phyloP scores from a whole-genome alignment of 306 rosid species.

The Lathyrus tuberosus region DNA sequence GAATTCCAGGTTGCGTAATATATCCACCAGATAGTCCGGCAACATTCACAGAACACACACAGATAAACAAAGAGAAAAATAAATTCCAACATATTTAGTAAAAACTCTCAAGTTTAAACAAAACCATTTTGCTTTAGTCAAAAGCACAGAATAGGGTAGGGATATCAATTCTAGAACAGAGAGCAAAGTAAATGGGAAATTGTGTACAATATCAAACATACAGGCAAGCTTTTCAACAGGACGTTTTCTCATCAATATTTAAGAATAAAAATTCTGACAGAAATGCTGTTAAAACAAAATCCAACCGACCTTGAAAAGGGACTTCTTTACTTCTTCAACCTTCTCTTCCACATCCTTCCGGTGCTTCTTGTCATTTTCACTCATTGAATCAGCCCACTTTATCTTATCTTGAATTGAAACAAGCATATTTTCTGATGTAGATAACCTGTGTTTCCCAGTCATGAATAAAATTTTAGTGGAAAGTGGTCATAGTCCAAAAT shows the following conservation, averaged over 20 bases:
- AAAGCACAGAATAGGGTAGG: slow-evolving; percentile 1
- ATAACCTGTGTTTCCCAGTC: slow-evolving; percentile 63
- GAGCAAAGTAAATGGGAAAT: slow-evolving; percentile 16
- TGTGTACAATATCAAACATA: slow-evolving; percentile 4
- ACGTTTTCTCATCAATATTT: slow-evolving; percentile 17
- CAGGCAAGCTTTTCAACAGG: not conserved
- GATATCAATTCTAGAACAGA: slow-evolving; percentile 2
- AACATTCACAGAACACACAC: slow-evolving; percentile 21
- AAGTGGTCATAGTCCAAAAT: slow-evolving; percentile 10
- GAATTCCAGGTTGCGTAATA: slow-evolving; percentile 3
- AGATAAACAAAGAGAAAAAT: slow-evolving; percentile 18
- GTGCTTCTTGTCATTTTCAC: slow-evolving; percentile 82
- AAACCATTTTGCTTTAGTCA: not conserved
- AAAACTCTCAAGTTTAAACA: not conserved
- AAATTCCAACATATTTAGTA: not conserved
- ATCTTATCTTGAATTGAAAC: slow-evolving; percentile 92
- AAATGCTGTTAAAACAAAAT: slow-evolving; percentile 46
- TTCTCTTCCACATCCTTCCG: slow-evolving; percentile 83
- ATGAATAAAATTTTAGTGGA: slow-evolving; percentile 26
- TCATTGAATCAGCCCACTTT: slow-evolving; percentile 91
- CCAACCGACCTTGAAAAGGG: slow-evolving; percentile 88
- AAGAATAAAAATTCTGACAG: not conserved
- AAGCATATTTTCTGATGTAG: slow-evolving; percentile 80
- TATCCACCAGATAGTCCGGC: slow-evolving; percentile 1
- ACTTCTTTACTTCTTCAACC: slow-evolving; percentile 88